Evolutionary conservation across 2,329 filamentous ascomycete species (phyloP).

Genomic region (Pseudogymnoascus sp.): DNA sequence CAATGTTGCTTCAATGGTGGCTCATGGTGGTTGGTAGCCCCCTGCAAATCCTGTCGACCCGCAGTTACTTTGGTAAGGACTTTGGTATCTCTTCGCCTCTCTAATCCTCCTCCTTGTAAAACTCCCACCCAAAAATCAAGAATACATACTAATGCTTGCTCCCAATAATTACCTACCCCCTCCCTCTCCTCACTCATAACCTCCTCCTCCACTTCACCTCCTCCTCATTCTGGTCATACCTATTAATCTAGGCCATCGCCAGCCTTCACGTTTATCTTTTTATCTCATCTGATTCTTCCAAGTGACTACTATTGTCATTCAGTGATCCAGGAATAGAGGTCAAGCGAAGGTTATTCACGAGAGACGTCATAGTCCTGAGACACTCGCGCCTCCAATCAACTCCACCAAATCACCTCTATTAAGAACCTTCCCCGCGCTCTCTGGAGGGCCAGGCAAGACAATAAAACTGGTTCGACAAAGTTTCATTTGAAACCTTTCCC

Average conservation of each 20-base stretch:
- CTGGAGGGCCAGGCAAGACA: conserved; percentile 22
- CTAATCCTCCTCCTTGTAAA: not conserved
- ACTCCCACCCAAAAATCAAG: not conserved
- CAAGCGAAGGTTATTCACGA: conserved; percentile 11
- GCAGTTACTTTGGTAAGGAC: not conserved
- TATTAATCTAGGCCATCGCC: conserved; percentile 25
- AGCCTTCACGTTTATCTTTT: conserved; percentile 19
- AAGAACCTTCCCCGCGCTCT: conserved; percentile 11
- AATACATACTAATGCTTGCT: not conserved
- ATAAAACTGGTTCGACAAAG: conserved; percentile 22
- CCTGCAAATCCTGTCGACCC: not conserved
- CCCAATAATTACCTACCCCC: conserved; percentile 1
- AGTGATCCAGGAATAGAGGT: not conserved
- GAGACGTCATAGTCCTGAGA: conserved; percentile 5
- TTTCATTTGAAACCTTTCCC: conserved; percentile 24
- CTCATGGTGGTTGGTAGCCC: not conserved
- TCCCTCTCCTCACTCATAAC: not conserved
- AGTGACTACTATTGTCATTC: not conserved
- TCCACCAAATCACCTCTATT: not conserved
- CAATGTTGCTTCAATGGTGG: not conserved
- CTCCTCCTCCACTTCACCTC: conserved; percentile 13
- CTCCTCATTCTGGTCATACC: conserved; percentile 15
- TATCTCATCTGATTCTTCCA: conserved; percentile 11
- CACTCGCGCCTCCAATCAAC: conserved; percentile 3
- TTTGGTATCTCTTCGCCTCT: not conserved